Base-by-base conservation (phyloP, 768 basidiomycete genomes). In the Pleurotus tuber-regium region DNA sequence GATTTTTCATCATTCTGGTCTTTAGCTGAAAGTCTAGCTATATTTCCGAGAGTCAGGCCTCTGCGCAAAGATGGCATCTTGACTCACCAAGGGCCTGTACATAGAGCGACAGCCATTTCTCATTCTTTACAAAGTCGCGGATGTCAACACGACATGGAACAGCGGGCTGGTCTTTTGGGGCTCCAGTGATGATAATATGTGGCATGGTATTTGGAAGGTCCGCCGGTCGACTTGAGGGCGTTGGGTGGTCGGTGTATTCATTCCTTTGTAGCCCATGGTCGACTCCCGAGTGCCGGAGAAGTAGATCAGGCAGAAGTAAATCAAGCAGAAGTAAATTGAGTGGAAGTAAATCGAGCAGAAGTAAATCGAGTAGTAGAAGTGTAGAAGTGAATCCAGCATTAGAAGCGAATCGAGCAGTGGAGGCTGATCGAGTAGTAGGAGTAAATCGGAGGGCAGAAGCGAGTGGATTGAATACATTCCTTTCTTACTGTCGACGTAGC, bases 51-150 rank as follows among this genome's bases (percentile, higher is more conserved):
- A 31, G 50, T 30, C n/a, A 31, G 36, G 47, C 38, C 25, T 31
- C 12, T 23, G 30, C 3, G 4, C 8, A 9, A 7, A 23, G 10
- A 36, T 14, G 5, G 39, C 3, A 19, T 23, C 24, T 9, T 30
- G 0, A 66, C 76, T 43, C 39, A 80, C 78, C 58, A 42, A 79
- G 66, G 1, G 78, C 78, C 54, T 78, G 77, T 36, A 80, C 62
- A 53, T 76, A 80, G 2, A 80, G 68, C 14, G 80, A 76, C 57
- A 79, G 79, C 51, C 73, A 70, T 41, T 74, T 66, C 11, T 67
- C 61, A 47, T 73, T 59, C 59, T 72, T 66, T 51, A 79, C 65
- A 44, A 75, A 68, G 31, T 70, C 65, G 43, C 73, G 64, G 58
- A 78, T 78, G 51, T 76, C 74, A 30, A 74, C 66, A 21, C 76